Conservation (phyloP, 257 asterid genomes). For the Linderniella brevidens region DNA sequence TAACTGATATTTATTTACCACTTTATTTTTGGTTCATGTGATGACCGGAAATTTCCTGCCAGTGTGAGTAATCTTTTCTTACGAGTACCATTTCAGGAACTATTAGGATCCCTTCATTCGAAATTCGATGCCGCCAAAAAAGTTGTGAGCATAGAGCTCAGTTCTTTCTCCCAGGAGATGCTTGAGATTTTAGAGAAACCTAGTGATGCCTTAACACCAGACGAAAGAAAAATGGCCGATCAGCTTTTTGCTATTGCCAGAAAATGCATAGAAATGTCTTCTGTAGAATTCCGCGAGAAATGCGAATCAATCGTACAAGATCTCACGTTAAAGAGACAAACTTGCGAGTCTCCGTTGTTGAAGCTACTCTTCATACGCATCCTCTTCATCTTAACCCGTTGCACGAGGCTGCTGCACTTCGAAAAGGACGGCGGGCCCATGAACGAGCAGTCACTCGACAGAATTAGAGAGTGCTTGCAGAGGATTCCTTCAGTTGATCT, state of each 20-base stretch:
- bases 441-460: conserved; percentile 59
- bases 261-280: conserved; percentile 52
- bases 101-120: conserved; percentile 61
- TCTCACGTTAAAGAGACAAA: conserved; percentile 61
- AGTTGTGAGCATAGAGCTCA: conserved; percentile 65
- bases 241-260: conserved; percentile 58
- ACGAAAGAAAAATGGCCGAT: conserved; percentile 41
- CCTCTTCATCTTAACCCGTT: conserved; percentile 88
- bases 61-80: too few relatives aligned
- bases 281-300: conserved; percentile 53
- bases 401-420: conserved; percentile 82
- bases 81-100: conserved; percentile 33
- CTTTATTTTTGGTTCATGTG: too few relatives aligned
- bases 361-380: conserved; percentile 72
- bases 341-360: conserved; percentile 51
- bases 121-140: conserved; percentile 85
- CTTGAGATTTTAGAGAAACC: conserved; percentile 35
- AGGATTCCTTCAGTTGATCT: conserved; percentile 74
- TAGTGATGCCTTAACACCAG: conserved; percentile 24
- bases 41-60: too few relatives aligned
- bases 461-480: conserved; percentile 67
- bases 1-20: neutral
- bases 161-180: conserved; percentile 51
- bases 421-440: conserved; percentile 70
- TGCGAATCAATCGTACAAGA: conserved; percentile 85